Conservation (phyloP, 2,329 filamentous ascomycete species). For the Microthyrium microscopicum region DNA sequence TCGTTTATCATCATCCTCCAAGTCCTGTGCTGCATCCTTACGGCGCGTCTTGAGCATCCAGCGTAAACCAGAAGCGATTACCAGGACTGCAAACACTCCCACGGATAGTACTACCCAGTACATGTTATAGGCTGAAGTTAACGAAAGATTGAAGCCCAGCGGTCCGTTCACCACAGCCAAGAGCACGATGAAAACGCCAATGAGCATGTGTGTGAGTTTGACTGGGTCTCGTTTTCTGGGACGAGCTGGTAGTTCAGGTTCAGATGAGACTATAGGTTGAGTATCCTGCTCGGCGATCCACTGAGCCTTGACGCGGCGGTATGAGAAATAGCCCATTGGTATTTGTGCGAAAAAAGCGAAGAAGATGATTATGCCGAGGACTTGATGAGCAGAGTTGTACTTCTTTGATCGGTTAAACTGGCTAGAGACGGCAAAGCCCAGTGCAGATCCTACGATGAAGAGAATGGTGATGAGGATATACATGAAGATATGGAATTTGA, state of each 20-base stretch:
- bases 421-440: slow-evolving; percentile 3
- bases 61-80: too few species aligned
- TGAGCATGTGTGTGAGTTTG: background rate
- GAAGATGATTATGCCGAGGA: slow-evolving; percentile 3
- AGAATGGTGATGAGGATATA: background rate
- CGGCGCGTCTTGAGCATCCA: too few species aligned
- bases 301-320: background rate
- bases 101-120: too few species aligned
- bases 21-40: too few species aligned
- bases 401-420: background rate
- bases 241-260: background rate
- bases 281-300: background rate
- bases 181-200: background rate
- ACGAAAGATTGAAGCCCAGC: slow-evolving; percentile 1
- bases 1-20: too few species aligned
- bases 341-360: slow-evolving; percentile 1
- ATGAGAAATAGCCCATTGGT: background rate
- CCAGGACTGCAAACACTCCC: too few species aligned
- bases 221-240: background rate
- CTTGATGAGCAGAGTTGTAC: background rate
- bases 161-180: background rate
- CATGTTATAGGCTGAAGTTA: background rate
- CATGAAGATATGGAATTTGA: background rate
- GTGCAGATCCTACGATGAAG: background rate
- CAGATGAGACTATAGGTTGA: background rate